Percentiles rank a stretch among this genome's conserved stretches.
Conservation (phyloP, 176 grass and related monocot genomes). For the Zoysia pacifica region DNA sequence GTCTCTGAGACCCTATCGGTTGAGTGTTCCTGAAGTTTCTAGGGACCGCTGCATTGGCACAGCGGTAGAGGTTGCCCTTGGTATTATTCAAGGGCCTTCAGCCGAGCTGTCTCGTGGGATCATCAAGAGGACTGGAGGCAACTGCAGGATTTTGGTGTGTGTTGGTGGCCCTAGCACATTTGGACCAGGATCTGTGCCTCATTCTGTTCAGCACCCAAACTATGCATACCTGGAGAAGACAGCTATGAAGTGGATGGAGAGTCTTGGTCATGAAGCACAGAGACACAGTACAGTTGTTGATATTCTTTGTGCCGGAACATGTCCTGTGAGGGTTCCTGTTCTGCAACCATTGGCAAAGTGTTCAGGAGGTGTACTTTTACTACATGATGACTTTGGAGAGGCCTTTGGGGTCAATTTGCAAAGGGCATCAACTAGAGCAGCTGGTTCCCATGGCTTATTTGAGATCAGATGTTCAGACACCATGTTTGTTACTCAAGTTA, state of each 20-base stretch:
- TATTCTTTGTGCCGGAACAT: conserved; percentile 92
- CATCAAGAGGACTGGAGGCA: conserved; percentile 92
- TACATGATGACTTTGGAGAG: conserved; percentile 99
- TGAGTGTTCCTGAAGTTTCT: conserved; percentile 73
- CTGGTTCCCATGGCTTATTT: conserved; percentile 86
- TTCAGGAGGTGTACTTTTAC: conserved; percentile 89
- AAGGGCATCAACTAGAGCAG: conserved; percentile 75
- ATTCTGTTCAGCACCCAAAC: conserved; percentile 84
- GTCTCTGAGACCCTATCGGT: conserved; percentile 77
- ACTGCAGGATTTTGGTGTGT: conserved; percentile 94
- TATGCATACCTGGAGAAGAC: conserved; percentile 97
- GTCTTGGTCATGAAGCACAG: conserved; percentile 82
- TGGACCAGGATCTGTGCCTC: conserved; percentile 87
- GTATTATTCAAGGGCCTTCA: conserved; percentile 82
- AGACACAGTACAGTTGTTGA: conserved; percentile 74
- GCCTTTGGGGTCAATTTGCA: conserved; percentile 98
- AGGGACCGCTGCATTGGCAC: conserved; percentile 86
- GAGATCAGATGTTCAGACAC: conserved; percentile 93
- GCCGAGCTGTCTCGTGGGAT: conserved; percentile 81
- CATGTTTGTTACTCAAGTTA: conserved; percentile 93
- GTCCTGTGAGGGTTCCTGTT: conserved; percentile 81
- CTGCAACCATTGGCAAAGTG: conserved; percentile 87
- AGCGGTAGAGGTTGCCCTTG: conserved; percentile 89
- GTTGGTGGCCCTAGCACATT: conserved; percentile 80
- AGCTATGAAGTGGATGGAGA: conserved; percentile 87